Percentiles rank a stretch among this genome's conserved stretches.
Evolutionary conservation across 306 rosid genomes (phyloP).

Genomic region (Quillaja saponaria): DNA sequence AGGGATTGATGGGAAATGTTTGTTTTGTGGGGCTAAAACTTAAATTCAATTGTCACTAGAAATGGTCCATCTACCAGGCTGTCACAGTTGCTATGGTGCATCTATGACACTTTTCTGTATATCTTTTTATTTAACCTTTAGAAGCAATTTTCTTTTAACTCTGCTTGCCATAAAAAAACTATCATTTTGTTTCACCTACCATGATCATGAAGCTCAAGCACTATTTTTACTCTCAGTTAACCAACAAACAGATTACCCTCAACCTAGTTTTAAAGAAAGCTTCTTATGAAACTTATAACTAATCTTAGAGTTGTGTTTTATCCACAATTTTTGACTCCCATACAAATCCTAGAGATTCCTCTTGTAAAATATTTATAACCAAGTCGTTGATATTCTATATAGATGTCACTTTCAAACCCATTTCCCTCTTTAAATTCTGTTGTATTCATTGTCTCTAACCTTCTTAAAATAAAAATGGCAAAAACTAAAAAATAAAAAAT

Average conservation of each 20-base stretch:
- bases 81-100: conserved; percentile 30
- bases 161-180: conserved; percentile 28
- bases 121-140: conserved; percentile 31
- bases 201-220: conserved; percentile 6
- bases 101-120: not conserved
- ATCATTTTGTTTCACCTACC: conserved; percentile 35
- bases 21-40: conserved; percentile 30
- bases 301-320: too few species aligned
- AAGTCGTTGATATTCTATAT: conserved; percentile 25
- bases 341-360: not conserved
- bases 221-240: not conserved
- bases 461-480: not conserved
- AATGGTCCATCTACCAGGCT: conserved; percentile 35
- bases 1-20: conserved; percentile 27
- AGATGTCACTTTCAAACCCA: conserved; percentile 33
- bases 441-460: conserved; percentile 25
- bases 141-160: conserved; percentile 27
- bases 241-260: too few species aligned
- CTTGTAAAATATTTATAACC: not conserved
- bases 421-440: conserved; percentile 31
- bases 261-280: too few species aligned
- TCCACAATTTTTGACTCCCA: not conserved
- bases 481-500: too few species aligned
- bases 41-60: conserved; percentile 7
- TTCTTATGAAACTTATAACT: too few species aligned